Evolutionary conservation across 306 rosid genomes (phyloP), one percentile per base, ranked within the genome.

Genomic region (Echinosophora koreensis): DNA sequence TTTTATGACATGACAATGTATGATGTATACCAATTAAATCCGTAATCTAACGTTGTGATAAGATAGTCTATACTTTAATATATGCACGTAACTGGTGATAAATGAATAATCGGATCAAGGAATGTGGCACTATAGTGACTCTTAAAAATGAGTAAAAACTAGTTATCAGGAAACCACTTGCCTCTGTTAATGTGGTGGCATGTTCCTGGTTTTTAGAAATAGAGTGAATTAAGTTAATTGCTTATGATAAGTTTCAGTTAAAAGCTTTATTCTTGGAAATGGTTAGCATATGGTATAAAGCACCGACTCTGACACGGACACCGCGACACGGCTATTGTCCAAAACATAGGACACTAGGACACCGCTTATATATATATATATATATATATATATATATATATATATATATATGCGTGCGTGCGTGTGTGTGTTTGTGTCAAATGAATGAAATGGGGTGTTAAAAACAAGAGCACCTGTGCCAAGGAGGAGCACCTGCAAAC

Each of bases 71-170:
- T 17, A 13, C 11, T 52, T 16, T 27, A 57, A 18, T 11, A 6
- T 38, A 16, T 71, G 77, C 41, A 3, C 12, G 55, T 56, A 57
- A 22, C n/a, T 18, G 15, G 15, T 71, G 10, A 56, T 42, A 57
- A 72, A 57, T 54, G 66, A 71, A 55, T 12, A 17, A 38, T 55
- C 22, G 3, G 12, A 27, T 7, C 52, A 71, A 22, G 64, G 63
- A 52, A 70, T 55, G 1, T 15, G 5, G 22, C 22, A 6, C 8
- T 71, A 8, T 16, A 18, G 57, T 51, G 8, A 55, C 62, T 56
- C 12, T 44, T 55, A 37, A 76, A 57, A 78, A 34, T 6, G 59
- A n/a, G n/a, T 10, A 4, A 58, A 49, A 56, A 22, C 27, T 42
- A 32, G 30, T 34, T 47, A 69, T 50, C 34, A 47, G 58, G 13